These are phyloP conservation scores for Calonectria multiphialidica DNA, from an alignment of 2,329 filamentous ascomycete species.

Conservation along the genomic window DNA sequence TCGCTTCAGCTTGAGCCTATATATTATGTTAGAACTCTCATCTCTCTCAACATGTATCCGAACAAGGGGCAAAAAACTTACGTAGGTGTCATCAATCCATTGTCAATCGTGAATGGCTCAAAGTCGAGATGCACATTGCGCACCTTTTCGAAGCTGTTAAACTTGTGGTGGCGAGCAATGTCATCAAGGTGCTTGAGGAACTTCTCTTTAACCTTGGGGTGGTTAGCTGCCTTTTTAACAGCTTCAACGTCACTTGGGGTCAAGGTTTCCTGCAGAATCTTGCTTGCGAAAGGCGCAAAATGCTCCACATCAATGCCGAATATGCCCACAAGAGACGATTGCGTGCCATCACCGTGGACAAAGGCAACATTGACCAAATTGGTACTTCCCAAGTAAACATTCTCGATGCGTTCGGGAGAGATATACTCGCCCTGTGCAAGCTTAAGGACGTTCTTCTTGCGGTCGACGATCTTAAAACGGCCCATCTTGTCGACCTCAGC, in stretches of 20 bases:
- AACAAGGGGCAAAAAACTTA: slow-evolving; percentile 62
- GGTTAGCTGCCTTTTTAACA: slow-evolving; percentile 74
- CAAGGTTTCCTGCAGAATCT: slow-evolving; percentile 78
- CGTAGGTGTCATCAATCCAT: slow-evolving; percentile 90
- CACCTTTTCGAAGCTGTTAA: slow-evolving; percentile 91
- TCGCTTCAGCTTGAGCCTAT: slow-evolving; percentile 71
- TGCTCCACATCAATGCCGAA: slow-evolving; percentile 88
- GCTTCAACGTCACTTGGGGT: slow-evolving; percentile 73
- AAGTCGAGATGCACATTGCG: slow-evolving; percentile 79
- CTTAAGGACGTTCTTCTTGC: slow-evolving; percentile 99
- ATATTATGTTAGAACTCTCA: slow-evolving; percentile 23
- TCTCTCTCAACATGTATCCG: not conserved
- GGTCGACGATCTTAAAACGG: slow-evolving; percentile 93
- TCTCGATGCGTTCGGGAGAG: slow-evolving; percentile 96
- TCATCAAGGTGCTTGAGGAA: slow-evolving; percentile 83
- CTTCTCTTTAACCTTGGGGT: slow-evolving; percentile 79
- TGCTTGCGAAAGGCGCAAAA: slow-evolving; percentile 85
- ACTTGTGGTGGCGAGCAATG: slow-evolving; percentile 85
- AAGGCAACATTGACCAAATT: slow-evolving; percentile 84
- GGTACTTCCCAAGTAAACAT: slow-evolving; percentile 87
- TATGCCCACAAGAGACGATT: slow-evolving; percentile 85
- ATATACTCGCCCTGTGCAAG: slow-evolving; percentile 98
- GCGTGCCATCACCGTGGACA: slow-evolving; percentile 89
- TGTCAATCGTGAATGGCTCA: slow-evolving; percentile 94
- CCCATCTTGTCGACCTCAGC: slow-evolving; percentile 86